phyloP scores from a whole-genome alignment of 2,329 filamentous ascomycete species.

The Apiospora marii region DNA sequence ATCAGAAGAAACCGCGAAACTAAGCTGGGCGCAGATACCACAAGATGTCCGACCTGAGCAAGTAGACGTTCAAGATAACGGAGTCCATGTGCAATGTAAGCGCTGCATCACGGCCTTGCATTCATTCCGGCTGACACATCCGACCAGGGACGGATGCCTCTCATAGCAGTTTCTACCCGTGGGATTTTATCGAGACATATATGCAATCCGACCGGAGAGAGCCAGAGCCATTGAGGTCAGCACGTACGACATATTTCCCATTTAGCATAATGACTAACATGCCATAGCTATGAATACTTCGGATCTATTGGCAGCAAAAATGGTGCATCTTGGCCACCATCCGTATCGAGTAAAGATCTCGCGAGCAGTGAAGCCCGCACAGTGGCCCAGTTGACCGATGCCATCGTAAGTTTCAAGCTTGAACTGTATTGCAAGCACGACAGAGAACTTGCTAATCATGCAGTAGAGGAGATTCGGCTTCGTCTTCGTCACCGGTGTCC shows the following conservation, averaged over 20 bases:
- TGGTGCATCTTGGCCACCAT: constrained; percentile 57
- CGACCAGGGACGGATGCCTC: constrained; percentile 68
- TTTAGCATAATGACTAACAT: background rate
- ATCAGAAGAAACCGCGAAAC: background rate
- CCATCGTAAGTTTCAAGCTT: constrained; percentile 56
- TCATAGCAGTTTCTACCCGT: constrained; percentile 73
- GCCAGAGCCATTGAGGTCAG: constrained; percentile 44
- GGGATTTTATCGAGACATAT: constrained; percentile 66
- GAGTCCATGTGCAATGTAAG: constrained; percentile 59
- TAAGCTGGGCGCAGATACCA: constrained; percentile 51
- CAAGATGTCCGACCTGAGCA: constrained; percentile 47
- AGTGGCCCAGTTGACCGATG: constrained; percentile 67
- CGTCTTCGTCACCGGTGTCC: constrained; percentile 76
- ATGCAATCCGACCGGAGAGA: constrained; percentile 42
- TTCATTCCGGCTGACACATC: constrained; percentile 28
- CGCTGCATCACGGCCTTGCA: constrained; percentile 19
- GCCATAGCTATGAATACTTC: constrained; percentile 33
- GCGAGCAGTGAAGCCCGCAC: constrained; percentile 62
- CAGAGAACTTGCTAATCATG: constrained; percentile 27
- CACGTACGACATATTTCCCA: constrained; percentile 25
- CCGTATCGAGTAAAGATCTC: constrained; percentile 66
- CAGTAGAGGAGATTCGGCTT: constrained; percentile 74
- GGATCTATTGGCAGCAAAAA: constrained; percentile 45
- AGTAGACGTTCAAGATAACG: constrained; percentile 44
- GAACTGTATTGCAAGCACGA: background rate